phyloP scores from a whole-genome alignment of 345 rosid species.

The Eucalyptus tenuipes region DNA sequence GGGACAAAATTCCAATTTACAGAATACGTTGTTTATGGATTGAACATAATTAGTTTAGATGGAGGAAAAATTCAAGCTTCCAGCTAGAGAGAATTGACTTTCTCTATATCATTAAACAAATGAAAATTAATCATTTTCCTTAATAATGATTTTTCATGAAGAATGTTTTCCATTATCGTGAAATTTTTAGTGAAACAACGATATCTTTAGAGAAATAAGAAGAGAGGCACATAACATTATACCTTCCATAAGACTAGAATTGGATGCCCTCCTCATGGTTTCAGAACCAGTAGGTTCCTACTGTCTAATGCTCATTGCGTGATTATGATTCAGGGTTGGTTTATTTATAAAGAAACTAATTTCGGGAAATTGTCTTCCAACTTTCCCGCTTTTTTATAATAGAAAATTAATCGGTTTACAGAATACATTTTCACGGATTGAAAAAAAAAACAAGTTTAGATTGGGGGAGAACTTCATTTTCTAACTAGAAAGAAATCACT shows the following conservation, averaged over 20 bases:
- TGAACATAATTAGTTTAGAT: background rate
- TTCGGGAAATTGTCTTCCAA: accelerated
- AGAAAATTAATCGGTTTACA: background rate
- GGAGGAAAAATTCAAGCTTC: too few species aligned
- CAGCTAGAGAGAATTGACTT: too few species aligned
- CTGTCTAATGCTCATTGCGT: background rate
- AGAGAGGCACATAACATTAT: accelerated
- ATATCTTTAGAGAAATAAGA: too few species aligned
- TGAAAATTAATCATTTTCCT: too few species aligned
- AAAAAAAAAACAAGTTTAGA: background rate
- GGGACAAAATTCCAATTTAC: too few species aligned
- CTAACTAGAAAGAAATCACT: background rate
- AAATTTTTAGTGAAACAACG: too few species aligned
- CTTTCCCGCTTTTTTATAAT: accelerated
- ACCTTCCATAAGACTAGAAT: background rate
- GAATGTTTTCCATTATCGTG: too few species aligned
- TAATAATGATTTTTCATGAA: background rate
- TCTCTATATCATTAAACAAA: too few species aligned
- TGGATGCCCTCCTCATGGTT: too few species aligned
- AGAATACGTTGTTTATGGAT: background rate
- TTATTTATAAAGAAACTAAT: background rate
- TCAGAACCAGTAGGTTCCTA: background rate
- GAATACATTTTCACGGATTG: background rate
- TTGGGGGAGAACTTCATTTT: background rate
- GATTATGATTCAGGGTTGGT: background rate